A percentile compares a stretch with the other conserved stretches of the same genome.
Conservation (phyloP, 257 asterid species). For the Solanum virginianum region DNA sequence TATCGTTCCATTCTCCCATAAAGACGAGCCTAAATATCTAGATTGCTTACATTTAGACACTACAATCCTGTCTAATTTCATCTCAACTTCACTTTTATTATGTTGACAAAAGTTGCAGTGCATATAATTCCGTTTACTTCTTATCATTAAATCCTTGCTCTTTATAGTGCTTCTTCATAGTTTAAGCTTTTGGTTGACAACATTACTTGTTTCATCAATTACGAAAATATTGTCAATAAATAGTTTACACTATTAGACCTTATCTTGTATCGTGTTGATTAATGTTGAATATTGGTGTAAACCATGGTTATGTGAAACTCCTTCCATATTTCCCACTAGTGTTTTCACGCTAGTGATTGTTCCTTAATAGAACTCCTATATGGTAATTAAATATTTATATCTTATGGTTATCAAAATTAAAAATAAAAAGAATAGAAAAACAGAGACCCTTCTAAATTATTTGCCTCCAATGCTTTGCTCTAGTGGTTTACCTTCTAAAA, state of each 20-base stretch:
- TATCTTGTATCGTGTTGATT: background rate
- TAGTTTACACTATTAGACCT: background rate
- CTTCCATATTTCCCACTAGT: background rate
- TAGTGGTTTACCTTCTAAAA: background rate
- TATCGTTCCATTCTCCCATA: background rate
- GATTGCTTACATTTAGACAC: background rate
- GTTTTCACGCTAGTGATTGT: background rate
- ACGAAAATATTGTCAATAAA: background rate
- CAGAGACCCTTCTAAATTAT: background rate
- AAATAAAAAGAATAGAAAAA: background rate
- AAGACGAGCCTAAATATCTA: background rate
- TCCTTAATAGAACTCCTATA: background rate
- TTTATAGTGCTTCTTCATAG: background rate
- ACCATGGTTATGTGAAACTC: background rate
- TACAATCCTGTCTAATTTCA: background rate
- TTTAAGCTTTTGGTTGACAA: background rate
- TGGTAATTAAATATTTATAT: background rate
- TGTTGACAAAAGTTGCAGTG: background rate
- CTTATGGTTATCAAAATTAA: background rate
- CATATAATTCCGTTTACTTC: background rate
- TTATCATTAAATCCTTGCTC: background rate
- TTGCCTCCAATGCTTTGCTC: background rate
- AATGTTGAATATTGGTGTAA: background rate
- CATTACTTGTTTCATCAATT: background rate
- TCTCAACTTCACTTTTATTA: background rate